Evolutionary conservation across 371 early-diverging fungal species (phyloP).

Genomic region (Lichtheimia ramosa): DNA sequence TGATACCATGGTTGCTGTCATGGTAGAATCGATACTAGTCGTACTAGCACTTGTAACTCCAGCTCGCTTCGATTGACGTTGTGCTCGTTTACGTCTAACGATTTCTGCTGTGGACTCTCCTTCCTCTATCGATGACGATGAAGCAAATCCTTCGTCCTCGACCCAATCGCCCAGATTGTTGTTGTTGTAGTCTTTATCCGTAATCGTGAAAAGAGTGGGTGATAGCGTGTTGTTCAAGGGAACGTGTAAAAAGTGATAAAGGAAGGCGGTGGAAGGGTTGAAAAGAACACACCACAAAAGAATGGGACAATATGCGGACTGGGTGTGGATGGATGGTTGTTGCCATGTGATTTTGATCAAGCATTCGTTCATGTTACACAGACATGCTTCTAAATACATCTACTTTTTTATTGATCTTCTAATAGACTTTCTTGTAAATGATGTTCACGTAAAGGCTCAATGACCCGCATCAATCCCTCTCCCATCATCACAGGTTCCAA

Average conservation of each 20-base stretch:
- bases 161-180: background rate
- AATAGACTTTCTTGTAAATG: constrained; percentile 34
- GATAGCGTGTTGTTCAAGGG: background rate
- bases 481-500: constrained; percentile 70
- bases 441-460: constrained; percentile 55
- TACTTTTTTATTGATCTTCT: constrained; percentile 6
- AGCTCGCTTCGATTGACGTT: constrained; percentile 8
- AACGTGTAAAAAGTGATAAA: background rate
- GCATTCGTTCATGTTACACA: background rate
- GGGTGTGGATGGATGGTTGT: background rate
- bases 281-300: background rate
- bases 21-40: background rate
- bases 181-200: background rate
- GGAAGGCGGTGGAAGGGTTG: too few relatives aligned
- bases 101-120: constrained; percentile 29
- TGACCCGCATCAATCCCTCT: constrained; percentile 43
- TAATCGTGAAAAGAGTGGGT: background rate
- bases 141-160: constrained; percentile 34
- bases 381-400: background rate
- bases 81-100: constrained; percentile 29
- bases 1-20: constrained; percentile 3
- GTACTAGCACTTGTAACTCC: background rate
- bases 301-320: background rate
- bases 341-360: constrained; percentile 3
- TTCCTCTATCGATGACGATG: constrained; percentile 41